Base-by-base conservation (phyloP, 192 early-diverging fungal genomes). In the Entomortierella lignicola region DNA sequence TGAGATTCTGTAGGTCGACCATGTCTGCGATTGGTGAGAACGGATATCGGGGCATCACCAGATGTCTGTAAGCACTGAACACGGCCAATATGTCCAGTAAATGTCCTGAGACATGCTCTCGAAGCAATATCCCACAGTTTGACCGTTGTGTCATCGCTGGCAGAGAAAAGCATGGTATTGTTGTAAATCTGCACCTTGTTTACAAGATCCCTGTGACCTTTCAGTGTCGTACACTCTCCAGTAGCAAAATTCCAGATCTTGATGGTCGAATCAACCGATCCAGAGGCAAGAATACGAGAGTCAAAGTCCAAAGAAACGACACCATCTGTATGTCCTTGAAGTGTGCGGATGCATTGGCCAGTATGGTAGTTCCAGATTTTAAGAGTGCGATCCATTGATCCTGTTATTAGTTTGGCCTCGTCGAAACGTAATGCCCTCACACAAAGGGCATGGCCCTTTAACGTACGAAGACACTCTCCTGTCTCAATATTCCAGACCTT, bases 391-490 rank as follows among this genome's bases (percentile, higher is more conserved):
- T 99, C 98, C 84, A 96, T 90, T 15, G 97, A 97, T 29, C 95
- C 94, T 20, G 95, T 93, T n/a, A 99, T 89, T 37, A 99, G 87
- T 84, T 95, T 97, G 67, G 85, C 88, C 52, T 98, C 93, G 82
- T 99, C 98, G 81, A 98, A 96, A 60, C 96, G 95, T 13, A 98
- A 83, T 4, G 93, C 93, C 18, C 93, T 90, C 8, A 99, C 91
- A 48, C 93, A 90, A 52, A 91, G 87, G 8, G 89, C 91, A 82
- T 98, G 97, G 31, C 97, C 97, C 4, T 79, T 86, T 2, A 98
- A 85, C 10, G 90, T 85, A 39, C 90, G 89, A 23, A 97, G 82
- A 44, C 90, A 85, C 65, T 91, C 89, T 29, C 94, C 90, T 0
- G 94, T 94, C 55, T 96, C 91, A 2, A 92, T 72, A 66, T 98